Conservation (phyloP, 768 basidiomycete genomes). For the Leccinum subgranulosum region DNA sequence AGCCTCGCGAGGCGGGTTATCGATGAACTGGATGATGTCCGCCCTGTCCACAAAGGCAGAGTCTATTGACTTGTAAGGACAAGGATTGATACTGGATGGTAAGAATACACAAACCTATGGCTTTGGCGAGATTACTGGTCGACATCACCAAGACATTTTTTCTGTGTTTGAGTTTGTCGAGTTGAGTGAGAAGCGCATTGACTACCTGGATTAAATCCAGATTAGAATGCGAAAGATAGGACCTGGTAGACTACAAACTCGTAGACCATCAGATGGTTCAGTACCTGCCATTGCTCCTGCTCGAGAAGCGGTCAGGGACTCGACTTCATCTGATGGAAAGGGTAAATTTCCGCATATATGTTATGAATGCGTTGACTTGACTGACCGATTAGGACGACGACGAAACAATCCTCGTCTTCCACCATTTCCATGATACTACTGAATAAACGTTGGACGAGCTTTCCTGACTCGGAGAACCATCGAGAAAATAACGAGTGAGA, state of each 20-base stretch:
- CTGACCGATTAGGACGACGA: conserved; percentile 90
- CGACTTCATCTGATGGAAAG: conserved; percentile 78
- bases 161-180: conserved; percentile 90
- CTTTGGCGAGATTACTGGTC: conserved; percentile 91
- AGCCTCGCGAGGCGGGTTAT: conserved; percentile 86
- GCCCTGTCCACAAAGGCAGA: conserved; percentile 95
- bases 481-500: conserved; percentile 97
- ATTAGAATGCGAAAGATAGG: not conserved
- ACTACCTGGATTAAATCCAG: conserved; percentile 68
- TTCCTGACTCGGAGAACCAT: conserved; percentile 99
- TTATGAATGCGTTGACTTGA: not conserved
- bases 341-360: conserved; percentile 6
- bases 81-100: not conserved
- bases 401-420: conserved; percentile 88
- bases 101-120: conserved; percentile 67
- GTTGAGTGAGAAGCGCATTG: conserved; percentile 93
- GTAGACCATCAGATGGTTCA: conserved; percentile 91
- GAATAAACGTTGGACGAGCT: conserved; percentile 93
- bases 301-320: conserved; percentile 91
- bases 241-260: conserved; percentile 48
- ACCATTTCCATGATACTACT: conserved; percentile 85
- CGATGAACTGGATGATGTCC: conserved; percentile 94
- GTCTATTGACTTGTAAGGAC: conserved; percentile 46
- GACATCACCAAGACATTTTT: conserved; percentile 97
- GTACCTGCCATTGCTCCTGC: conserved; percentile 94